phyloP scores from a whole-genome alignment of 1,139 yeast species.

The Dujonia santamariae region DNA sequence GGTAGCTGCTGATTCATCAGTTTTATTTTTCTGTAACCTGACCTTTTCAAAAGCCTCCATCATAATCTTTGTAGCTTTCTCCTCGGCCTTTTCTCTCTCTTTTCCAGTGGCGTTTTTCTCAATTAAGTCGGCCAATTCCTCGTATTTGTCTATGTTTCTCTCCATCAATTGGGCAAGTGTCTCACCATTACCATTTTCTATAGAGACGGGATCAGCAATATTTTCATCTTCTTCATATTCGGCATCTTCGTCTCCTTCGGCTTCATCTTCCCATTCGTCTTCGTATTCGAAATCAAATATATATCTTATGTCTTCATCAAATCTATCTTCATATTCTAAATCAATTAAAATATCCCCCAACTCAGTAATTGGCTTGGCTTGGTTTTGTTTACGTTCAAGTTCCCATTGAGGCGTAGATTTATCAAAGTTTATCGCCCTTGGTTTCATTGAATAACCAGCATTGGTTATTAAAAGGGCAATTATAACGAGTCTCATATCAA shows the following conservation, averaged over 20 bases:
- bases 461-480: slow-evolving; percentile 26
- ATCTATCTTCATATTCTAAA: slow-evolving; percentile 61
- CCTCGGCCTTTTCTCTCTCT: no score
- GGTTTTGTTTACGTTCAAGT: slow-evolving; percentile 19
- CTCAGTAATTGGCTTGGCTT: slow-evolving; percentile 29
- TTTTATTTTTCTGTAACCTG: no score
- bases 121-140: no score
- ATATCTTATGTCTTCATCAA: slow-evolving; percentile 70
- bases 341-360: slow-evolving; percentile 54
- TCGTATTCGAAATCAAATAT: slow-evolving; percentile 63
- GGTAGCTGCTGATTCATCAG: no score
- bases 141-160: no score
- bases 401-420: slow-evolving; percentile 12
- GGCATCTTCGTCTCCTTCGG: slow-evolving; percentile 12
- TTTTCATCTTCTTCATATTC: slow-evolving; percentile 4
- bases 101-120: no score
- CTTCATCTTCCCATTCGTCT: slow-evolving; percentile 21
- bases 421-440: background rate
- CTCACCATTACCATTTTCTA: no score
- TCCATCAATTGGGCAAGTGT: no score
- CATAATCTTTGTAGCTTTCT: no score
- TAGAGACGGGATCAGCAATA: no score
- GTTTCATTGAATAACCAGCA: slow-evolving; percentile 15
- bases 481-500: slow-evolving; percentile 47
- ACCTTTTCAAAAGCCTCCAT: no score